Evolutionary conservation across 2,329 filamentous ascomycete genomes (phyloP).

Genomic region (Aspergillus proliferans): DNA sequence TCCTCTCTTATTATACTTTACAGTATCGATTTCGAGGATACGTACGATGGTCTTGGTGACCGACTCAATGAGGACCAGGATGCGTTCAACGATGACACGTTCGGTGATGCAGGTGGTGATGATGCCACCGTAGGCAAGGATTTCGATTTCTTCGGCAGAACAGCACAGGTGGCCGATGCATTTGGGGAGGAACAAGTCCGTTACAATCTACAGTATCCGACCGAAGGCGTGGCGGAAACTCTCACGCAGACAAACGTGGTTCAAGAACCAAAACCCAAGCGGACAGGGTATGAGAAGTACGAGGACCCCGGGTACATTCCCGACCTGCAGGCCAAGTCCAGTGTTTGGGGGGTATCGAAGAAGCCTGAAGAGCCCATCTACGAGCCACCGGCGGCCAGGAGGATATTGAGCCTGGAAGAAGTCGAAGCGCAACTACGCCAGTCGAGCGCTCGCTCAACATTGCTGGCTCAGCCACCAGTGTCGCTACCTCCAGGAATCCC

Average conservation of each 20-base stretch:
- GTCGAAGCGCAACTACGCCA: constrained; percentile 88
- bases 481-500: constrained; percentile 23
- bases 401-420: constrained; percentile 93
- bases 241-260: constrained; percentile 31
- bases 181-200: constrained; percentile 88
- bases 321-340: constrained; percentile 86
- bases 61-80: constrained; percentile 87
- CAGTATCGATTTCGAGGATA: constrained; percentile 88
- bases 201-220: constrained; percentile 63
- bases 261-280: constrained; percentile 60
- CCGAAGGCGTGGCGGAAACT: constrained; percentile 38
- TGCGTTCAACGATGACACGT: constrained; percentile 95
- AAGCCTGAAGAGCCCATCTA: constrained; percentile 19
- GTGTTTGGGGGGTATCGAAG: constrained; percentile 71
- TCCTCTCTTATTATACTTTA: constrained; percentile 1
- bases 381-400: constrained; percentile 47
- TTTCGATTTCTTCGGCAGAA: constrained; percentile 95
- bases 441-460: constrained; percentile 43
- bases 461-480: constrained; percentile 18
- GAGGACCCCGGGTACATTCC: constrained; percentile 76
- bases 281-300: constrained; percentile 89
- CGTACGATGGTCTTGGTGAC: constrained; percentile 90
- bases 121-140: constrained; percentile 67
- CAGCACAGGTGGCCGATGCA: constrained; percentile 75
- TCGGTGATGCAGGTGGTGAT: constrained; percentile 36